Percentiles rank a stretch among this genome's conserved stretches.
Conservation (phyloP, 257 asterid genomes). For the Ilex asprella region DNA sequence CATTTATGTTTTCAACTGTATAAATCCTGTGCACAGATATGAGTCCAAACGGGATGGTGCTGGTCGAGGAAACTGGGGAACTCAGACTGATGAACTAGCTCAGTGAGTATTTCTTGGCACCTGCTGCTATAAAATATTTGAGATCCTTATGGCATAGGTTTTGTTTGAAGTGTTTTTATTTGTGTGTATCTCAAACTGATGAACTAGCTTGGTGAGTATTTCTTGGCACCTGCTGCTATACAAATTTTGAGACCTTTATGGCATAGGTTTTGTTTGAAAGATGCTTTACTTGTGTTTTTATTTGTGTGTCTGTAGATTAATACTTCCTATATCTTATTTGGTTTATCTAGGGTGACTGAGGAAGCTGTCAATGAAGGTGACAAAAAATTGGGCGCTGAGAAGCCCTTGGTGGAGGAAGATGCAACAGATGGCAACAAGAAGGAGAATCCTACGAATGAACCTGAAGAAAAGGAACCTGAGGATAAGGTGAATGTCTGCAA, state of each 20-base stretch:
- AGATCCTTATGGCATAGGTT: background rate
- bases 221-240: constrained; percentile 11
- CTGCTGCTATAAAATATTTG: constrained; percentile 1
- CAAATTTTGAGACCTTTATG: background rate
- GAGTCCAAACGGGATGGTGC: constrained; percentile 68
- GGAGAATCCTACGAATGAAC: constrained; percentile 43
- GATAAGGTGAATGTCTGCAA: constrained; percentile 39
- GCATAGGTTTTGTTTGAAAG: background rate
- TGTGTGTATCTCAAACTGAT: constrained; percentile 34
- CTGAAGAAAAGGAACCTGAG: constrained; percentile 72
- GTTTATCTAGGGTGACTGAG: constrained; percentile 42
- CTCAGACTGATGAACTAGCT: constrained; percentile 52
- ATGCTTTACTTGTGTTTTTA: background rate
- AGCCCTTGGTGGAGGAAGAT: constrained; percentile 40
- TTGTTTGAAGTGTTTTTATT: background rate
- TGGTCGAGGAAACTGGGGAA: constrained; percentile 91
- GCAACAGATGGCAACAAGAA: constrained; percentile 46
- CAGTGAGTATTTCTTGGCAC: constrained; percentile 46
- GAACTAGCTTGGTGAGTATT: constrained; percentile 63
- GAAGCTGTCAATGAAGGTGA: constrained; percentile 52
- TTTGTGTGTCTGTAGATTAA: background rate
- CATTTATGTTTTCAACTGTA: background rate
- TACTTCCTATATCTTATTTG: constrained; percentile 4
- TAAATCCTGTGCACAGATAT: constrained; percentile 27
- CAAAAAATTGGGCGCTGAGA: constrained; percentile 41